Conservation (phyloP, 2,329 filamentous ascomycete genomes). For the Fusarium staphyleae region DNA sequence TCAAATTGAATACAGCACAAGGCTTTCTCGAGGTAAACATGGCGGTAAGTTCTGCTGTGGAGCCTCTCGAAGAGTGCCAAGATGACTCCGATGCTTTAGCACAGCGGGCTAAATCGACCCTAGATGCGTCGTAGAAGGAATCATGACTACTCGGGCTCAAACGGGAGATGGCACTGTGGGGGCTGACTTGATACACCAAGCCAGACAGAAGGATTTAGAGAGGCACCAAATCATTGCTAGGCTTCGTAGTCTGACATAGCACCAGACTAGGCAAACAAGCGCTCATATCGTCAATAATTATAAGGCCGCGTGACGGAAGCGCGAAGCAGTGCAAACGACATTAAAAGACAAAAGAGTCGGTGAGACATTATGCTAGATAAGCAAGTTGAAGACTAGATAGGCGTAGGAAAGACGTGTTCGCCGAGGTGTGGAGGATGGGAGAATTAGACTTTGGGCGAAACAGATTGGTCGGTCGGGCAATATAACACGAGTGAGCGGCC, state of each 20-base stretch:
- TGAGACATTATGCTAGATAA: slow-evolving; percentile 19
- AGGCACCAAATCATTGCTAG: slow-evolving; percentile 15
- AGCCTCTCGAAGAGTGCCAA: background rate
- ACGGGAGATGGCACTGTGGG: slow-evolving; percentile 13
- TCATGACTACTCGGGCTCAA: background rate
- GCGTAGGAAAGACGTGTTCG: slow-evolving; percentile 8
- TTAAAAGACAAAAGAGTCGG: slow-evolving; percentile 18
- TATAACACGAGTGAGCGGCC: slow-evolving; percentile 4
- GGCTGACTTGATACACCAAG: slow-evolving; percentile 30
- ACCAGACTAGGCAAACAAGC: slow-evolving; percentile 23
- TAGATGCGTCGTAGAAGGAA: slow-evolving; percentile 24
- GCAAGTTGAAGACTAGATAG: slow-evolving; percentile 5
- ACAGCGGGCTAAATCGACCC: slow-evolving; percentile 23
- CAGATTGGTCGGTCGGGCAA: slow-evolving; percentile 13
- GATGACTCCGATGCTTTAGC: slow-evolving; percentile 11
- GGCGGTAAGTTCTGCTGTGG: slow-evolving; percentile 8
- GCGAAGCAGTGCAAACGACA: slow-evolving; percentile 7
- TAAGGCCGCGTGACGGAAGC: slow-evolving; percentile 19
- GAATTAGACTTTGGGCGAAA: slow-evolving; percentile 40
- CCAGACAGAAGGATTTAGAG: background rate
- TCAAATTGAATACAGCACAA: slow-evolving; percentile 5
- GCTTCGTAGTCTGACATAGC: slow-evolving; percentile 19
- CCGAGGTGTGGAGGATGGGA: slow-evolving; percentile 10
- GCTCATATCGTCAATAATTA: slow-evolving; percentile 9
- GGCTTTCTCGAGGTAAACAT: background rate